phyloP scores from a whole-genome alignment of 768 basidiomycete species.

The Inosperma sp. region DNA sequence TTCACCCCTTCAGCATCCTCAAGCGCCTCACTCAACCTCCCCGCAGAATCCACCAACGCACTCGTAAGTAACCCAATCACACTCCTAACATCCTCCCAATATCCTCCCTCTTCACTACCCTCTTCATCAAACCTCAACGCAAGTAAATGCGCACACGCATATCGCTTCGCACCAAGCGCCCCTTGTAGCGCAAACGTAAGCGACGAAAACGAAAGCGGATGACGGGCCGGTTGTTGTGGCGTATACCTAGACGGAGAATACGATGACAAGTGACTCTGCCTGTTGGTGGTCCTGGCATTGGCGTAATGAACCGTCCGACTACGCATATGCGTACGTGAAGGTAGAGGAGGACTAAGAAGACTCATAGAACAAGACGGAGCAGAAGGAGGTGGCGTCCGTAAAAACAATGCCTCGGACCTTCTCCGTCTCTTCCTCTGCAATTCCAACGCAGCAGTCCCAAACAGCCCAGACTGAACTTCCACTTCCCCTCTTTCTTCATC shows the following conservation, averaged over 20 bases:
- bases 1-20: conserved; percentile 54
- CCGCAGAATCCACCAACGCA: conserved; percentile 60
- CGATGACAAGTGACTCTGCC: conserved; percentile 27
- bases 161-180: conserved; percentile 69
- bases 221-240: conserved; percentile 51
- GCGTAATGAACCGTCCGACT: too few relatives aligned
- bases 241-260: conserved; percentile 57
- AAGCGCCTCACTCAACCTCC: conserved; percentile 58
- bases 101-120: conserved; percentile 66
- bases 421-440: conserved; percentile 23
- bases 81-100: conserved; percentile 82
- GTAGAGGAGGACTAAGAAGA: too few relatives aligned
- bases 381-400: too few relatives aligned
- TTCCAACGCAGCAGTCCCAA: conserved; percentile 21
- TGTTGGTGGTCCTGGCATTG: conserved; percentile 32
- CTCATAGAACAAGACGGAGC: too few relatives aligned
- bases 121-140: conserved; percentile 72
- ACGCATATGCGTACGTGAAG: too few relatives aligned
- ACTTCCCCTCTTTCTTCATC: too few relatives aligned
- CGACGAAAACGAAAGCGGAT: conserved; percentile 64
- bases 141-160: conserved; percentile 73
- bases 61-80: conserved; percentile 68
- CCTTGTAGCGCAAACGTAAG: conserved; percentile 57
- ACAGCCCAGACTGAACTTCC: too few relatives aligned
- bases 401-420: too few relatives aligned